These are phyloP conservation scores for Phytopythium chamaehyphon DNA, from an alignment of 352 stramenopile genomes.

Conservation along the genomic window DNA sequence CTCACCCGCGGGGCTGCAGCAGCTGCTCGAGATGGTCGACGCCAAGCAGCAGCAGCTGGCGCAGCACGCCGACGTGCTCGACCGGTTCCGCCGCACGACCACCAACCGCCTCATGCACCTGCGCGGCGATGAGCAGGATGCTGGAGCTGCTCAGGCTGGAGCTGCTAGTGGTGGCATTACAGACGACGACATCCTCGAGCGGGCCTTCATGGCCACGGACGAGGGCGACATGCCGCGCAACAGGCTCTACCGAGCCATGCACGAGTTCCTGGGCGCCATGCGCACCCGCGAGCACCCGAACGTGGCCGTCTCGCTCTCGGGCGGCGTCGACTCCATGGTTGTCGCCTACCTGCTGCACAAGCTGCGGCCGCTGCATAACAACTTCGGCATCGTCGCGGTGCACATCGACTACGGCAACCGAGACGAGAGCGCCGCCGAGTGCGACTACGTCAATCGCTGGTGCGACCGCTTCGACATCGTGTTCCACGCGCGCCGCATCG, in stretches of 20 bases:
- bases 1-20: slow-evolving; percentile 47
- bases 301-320: slow-evolving; percentile 90
- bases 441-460: slow-evolving; percentile 90
- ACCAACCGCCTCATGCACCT: slow-evolving; percentile 65
- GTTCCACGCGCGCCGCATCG: slow-evolving; percentile 86
- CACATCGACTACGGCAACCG: slow-evolving; percentile 98
- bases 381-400: slow-evolving; percentile 81
- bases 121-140: slow-evolving; percentile 17
- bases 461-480: slow-evolving; percentile 74
- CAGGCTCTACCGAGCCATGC: slow-evolving; percentile 60
- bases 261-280: slow-evolving; percentile 62
- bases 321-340: slow-evolving; percentile 98
- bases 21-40: slow-evolving; percentile 52
- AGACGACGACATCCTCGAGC: slow-evolving; percentile 74
- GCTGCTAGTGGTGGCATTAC: slow-evolving; percentile 10
- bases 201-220: slow-evolving; percentile 54
- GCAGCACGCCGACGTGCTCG: slow-evolving; percentile 56
- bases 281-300: slow-evolving; percentile 29
- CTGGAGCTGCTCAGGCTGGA: slow-evolving; percentile 1
- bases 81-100: slow-evolving; percentile 83
- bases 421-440: slow-evolving; percentile 89
- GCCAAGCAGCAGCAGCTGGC: slow-evolving; percentile 34
- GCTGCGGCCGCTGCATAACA: slow-evolving; percentile 56
- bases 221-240: slow-evolving; percentile 68
- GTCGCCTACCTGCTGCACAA: slow-evolving; percentile 91